A percentile compares a stretch with the other conserved stretches of the same genome.
phyloP scores from a whole-genome alignment of 306 rosid genomes.

The Canavalia ensiformis region DNA sequence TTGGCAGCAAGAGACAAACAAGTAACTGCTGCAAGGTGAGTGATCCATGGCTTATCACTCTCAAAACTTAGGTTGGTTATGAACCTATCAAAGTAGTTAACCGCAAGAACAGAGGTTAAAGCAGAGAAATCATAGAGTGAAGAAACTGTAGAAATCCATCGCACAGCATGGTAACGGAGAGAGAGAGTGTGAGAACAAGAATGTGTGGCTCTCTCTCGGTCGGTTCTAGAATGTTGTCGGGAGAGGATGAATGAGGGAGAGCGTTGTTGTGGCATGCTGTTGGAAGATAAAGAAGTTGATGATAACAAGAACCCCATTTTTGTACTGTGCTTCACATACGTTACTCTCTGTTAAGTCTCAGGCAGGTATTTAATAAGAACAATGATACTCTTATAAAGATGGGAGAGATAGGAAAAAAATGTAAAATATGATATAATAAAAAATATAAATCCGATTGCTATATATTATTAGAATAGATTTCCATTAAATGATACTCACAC shows the following conservation, averaged over 20 bases:
- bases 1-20: constrained; percentile 88
- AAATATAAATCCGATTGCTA: too few relatives aligned
- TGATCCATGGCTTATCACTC: constrained; percentile 79
- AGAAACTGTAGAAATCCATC: constrained; percentile 67
- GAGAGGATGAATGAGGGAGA: background rate
- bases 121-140: constrained; percentile 65
- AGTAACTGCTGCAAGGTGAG: constrained; percentile 74
- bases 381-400: too few relatives aligned
- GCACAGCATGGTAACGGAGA: constrained; percentile 62
- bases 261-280: background rate
- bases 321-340: background rate
- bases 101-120: constrained; percentile 76
- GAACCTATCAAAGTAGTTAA: constrained; percentile 85
- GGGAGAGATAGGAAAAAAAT: too few relatives aligned
- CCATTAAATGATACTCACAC: too few relatives aligned
- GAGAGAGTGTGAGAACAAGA: constrained; percentile 46
- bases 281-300: background rate
- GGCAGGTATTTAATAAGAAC: too few relatives aligned
- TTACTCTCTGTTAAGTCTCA: background rate
- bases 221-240: background rate
- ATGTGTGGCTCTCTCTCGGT: constrained; percentile 53
- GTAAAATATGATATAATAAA: too few relatives aligned
- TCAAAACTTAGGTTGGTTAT: constrained; percentile 52
- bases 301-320: background rate
- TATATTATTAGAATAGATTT: too few relatives aligned